phyloP scores from a whole-genome alignment of 2,329 filamentous ascomycete species.

The Leptographium lundbergii region DNA sequence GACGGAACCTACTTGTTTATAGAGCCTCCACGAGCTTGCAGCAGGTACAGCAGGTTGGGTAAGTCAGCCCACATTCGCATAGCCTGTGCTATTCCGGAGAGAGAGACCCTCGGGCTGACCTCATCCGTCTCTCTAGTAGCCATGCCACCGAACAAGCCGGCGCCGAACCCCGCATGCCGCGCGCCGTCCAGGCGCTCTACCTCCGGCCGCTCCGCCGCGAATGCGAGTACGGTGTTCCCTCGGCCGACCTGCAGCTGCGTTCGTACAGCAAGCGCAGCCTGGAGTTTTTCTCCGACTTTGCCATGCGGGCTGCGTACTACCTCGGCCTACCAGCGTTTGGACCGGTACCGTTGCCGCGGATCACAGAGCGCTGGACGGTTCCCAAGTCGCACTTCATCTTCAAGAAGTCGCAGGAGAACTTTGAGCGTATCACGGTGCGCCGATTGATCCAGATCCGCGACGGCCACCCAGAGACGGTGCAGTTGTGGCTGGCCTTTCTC shows the following conservation, averaged over 20 bases:
- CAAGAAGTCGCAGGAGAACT: conserved; percentile 98
- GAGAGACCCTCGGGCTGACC: not conserved
- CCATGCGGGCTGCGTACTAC: conserved; percentile 88
- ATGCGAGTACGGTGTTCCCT: conserved; percentile 63
- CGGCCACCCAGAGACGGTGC: conserved; percentile 76
- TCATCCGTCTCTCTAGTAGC: not conserved
- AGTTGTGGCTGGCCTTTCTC: conserved; percentile 85
- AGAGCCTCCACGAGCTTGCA: not conserved
- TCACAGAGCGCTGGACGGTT: conserved; percentile 89
- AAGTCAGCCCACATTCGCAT: not conserved
- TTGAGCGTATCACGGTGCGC: conserved; percentile 78
- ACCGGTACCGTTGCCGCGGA: conserved; percentile 72
- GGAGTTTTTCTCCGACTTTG: conserved; percentile 91
- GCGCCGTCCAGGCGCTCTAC: conserved; percentile 75
- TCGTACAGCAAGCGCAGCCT: conserved; percentile 85
- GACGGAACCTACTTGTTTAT: not conserved
- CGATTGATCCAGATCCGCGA: conserved; percentile 87
- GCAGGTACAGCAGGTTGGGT: not conserved
- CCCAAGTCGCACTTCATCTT: conserved; percentile 80
- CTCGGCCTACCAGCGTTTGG: conserved; percentile 76
- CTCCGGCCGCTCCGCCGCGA: conserved; percentile 69
- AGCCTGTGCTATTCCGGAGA: not conserved
- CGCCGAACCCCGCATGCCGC: conserved; percentile 46
- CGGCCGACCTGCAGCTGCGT: conserved; percentile 83
- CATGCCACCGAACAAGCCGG: not conserved